Evolutionary conservation across 148 eudicot species (phyloP), one percentile per base, ranked within the genome.

Genomic region (Drosera capensis): DNA sequence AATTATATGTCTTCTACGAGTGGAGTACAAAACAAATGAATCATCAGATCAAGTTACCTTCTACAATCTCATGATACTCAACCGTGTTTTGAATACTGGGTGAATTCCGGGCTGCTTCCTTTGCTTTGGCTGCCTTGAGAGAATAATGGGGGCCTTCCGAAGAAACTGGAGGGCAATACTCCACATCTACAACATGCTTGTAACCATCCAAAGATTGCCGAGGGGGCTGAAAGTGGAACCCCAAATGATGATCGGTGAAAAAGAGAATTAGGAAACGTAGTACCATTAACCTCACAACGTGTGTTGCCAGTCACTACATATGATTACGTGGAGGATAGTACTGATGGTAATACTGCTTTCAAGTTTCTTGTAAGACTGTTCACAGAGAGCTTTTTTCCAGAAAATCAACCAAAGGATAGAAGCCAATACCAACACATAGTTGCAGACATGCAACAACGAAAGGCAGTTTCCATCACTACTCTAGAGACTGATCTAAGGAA

Each of bases 41-140:
- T 1, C 17, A 23, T n/a, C 31, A 4, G 19, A 41, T 3, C 14
- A 7, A 4, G 19, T 9, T 70, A 90, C 99, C 99, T 76, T 92
- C 95, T 71, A 81, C 67, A 36, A 85, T 80, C 59, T 92, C 99
- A 61, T 85, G 86, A 71, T 92, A 92, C 54, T 92, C 86, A 22
- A 30, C 48, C 16, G 88, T 79, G 23, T 72, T 78, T 48, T 81
- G 56, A 52, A 53, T 56, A 71, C 43, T 81, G 19, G 94, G 88
- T 52, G 71, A 68, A 34, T 70, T 75, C 65, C 76, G 94, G 22
- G 81, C 99, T 48, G 88, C 95, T 52, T 72, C 88, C 68, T 92
- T 92, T 37, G 99, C 99, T 72, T 74, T 70, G 46, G 86, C 94
- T 39, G 86, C 95, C 65, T 81, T 77, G 1, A 73, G 75, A 58